Conservation (phyloP, 495 filamentous ascomycete genomes). For the Tuber brumale region DNA sequence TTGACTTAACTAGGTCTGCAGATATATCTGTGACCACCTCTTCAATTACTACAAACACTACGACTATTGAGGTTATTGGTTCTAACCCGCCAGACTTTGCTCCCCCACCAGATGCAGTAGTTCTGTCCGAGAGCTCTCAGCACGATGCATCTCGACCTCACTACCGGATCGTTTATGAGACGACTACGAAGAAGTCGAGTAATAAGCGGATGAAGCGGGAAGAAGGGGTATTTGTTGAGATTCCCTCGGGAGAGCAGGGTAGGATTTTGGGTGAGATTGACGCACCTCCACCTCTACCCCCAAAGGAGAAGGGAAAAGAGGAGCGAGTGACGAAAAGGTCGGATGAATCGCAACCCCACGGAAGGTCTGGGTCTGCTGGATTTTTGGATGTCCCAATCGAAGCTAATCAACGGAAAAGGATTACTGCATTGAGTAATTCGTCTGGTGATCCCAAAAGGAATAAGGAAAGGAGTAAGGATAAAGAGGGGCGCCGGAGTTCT, state of each 20-base stretch:
- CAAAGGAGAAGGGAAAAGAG: neutral
- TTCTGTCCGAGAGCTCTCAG: slow-evolving; percentile 49
- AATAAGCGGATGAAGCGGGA: slow-evolving; percentile 30
- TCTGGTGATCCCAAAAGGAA: neutral
- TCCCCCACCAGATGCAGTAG: slow-evolving; percentile 60
- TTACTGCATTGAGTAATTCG: slow-evolving; percentile 4
- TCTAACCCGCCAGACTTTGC: slow-evolving; percentile 54
- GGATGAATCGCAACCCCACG: neutral
- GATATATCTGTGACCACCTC: slow-evolving; percentile 61
- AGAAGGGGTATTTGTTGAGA: slow-evolving; percentile 18
- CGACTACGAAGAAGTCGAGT: slow-evolving; percentile 38
- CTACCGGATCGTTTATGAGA: slow-evolving; percentile 43
- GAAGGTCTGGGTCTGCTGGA: slow-evolving; percentile 3
- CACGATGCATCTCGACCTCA: slow-evolving; percentile 41
- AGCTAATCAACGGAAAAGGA: slow-evolving; percentile 26
- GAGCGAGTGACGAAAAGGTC: neutral
- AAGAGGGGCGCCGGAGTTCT: slow-evolving; percentile 9
- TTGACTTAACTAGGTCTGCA: slow-evolving; percentile 34
- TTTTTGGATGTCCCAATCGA: slow-evolving; percentile 1
- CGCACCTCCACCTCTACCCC: neutral
- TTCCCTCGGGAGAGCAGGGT: slow-evolving; percentile 14
- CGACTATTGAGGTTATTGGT: slow-evolving; percentile 66
- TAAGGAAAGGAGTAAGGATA: slow-evolving; percentile 5
- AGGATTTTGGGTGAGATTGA: slow-evolving; percentile 25
- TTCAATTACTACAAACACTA: slow-evolving; percentile 58